Evolutionary conservation across 2,329 filamentous ascomycete species (phyloP), one percentile per base, ranked within the genome.

Genomic region (Ceratocystis albifundus): DNA sequence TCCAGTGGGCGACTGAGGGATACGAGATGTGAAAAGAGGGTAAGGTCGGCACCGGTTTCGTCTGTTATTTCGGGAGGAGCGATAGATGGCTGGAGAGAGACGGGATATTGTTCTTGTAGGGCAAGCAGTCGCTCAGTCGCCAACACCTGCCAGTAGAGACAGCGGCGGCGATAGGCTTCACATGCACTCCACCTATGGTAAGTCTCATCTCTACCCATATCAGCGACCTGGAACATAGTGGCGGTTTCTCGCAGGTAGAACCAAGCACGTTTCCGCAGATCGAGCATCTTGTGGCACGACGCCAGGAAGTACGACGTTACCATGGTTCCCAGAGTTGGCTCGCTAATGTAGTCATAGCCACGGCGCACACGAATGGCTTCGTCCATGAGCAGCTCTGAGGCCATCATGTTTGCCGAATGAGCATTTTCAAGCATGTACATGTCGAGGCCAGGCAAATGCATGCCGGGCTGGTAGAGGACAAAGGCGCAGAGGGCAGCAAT

Each of bases 221-320:
- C 80, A 32, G 78, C 74, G 71, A 87, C 81, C 70, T 84, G 80
- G 32, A 82, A 80, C 74, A 93, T 79, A 4, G 88, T 91, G 1
- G 85, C 87, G 4, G 88, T 87, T 74, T 94, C 89, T 30, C 88
- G 84, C 8, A 93, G 77, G 73, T 90, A 85, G 72, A 86, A 91
- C 88, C 89, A 93, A 1, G 88, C 88, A 73, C 86, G 85, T 69
- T 88, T 85, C 45, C 57, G 53, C 12, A 65, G 22, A 2, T 66
- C 65, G 32, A 68, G 55, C 30, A 66, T 65, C 36, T 65, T 66
- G 73, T 91, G 87, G 73, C 86, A 80, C 46, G 83, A 87, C 71
- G 89, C 91, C 30, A 93, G 74, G 73, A 93, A 91, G 74, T 89
- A 90, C 65, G 87, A 90, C n/a, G 87, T 90, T 67, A 86, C 84